Conservation (phyloP, 306 rosid species). For the Prinsepia uniflora region DNA sequence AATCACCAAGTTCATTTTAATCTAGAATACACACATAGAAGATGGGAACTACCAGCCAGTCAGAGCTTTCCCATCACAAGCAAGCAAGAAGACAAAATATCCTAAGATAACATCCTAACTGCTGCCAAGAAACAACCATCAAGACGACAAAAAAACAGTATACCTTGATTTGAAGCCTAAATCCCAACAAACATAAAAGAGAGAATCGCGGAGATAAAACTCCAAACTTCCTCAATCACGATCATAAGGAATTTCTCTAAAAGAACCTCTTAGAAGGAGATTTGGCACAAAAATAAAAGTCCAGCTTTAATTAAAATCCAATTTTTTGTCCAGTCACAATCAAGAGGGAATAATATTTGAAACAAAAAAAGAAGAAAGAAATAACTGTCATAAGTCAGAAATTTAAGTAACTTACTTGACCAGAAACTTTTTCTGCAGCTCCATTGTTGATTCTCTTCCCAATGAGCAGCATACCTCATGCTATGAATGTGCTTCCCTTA, state of each 20-base stretch:
- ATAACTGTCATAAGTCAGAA: not conserved
- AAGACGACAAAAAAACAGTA: not conserved
- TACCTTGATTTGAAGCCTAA: not conserved
- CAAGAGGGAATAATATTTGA: not conserved
- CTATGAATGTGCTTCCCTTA: constrained; percentile 3
- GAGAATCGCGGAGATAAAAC: not conserved
- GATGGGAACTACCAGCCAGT: not conserved
- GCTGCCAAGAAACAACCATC: not conserved
- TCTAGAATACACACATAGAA: not conserved
- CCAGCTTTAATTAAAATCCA: not conserved
- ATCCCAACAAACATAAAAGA: not conserved
- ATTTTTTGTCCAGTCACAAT: not conserved
- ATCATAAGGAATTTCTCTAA: not conserved
- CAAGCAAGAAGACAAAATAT: not conserved
- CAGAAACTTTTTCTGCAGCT: constrained; percentile 11
- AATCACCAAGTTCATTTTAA: not conserved
- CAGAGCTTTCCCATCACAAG: not conserved
- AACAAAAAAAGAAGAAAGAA: not conserved
- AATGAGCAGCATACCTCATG: constrained; percentile 17
- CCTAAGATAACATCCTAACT: not conserved
- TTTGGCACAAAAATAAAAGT: not conserved
- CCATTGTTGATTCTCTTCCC: constrained; percentile 11
- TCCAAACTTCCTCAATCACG: constrained; percentile 3
- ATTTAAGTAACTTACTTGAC: constrained; percentile 19
- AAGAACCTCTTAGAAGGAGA: not conserved